Percentiles rank a stretch among this genome's conserved stretches.
phyloP scores from a whole-genome alignment of 2,329 filamentous ascomycete genomes.

The Trichophyton mentagrophytes region DNA sequence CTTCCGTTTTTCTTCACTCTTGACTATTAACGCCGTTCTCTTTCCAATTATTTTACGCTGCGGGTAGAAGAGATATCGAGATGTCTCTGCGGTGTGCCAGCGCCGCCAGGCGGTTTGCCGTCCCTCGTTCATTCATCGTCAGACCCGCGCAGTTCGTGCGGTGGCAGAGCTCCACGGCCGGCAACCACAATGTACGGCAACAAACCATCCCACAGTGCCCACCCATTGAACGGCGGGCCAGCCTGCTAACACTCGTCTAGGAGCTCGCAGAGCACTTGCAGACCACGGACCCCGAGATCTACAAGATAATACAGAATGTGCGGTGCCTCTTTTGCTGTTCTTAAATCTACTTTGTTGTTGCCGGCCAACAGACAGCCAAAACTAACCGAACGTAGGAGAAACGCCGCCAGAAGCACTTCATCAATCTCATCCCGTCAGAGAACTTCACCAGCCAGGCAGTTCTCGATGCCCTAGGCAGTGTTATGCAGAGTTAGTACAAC shows the following conservation, averaged over 20 bases:
- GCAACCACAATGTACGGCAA: constrained; percentile 30
- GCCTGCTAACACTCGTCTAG: constrained; percentile 34
- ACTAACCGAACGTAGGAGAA: constrained; percentile 56
- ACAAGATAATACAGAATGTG: constrained; percentile 83
- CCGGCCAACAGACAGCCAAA: background rate
- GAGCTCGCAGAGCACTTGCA: constrained; percentile 66
- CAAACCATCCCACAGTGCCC: too few relatives aligned
- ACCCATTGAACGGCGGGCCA: background rate
- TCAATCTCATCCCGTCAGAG: constrained; percentile 91
- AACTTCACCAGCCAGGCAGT: constrained; percentile 93
- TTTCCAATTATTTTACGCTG: background rate
- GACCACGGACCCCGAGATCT: constrained; percentile 75
- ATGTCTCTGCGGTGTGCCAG: constrained; percentile 1
- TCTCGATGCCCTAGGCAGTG: constrained; percentile 78
- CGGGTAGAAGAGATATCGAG: background rate
- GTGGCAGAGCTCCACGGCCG: constrained; percentile 26
- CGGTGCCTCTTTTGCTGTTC: background rate
- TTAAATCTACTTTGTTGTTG: background rate
- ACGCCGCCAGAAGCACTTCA: constrained; percentile 90
- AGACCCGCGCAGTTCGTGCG: constrained; percentile 16
- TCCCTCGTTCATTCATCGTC: background rate
- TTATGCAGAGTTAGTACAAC: constrained; percentile 68
- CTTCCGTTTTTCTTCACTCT: too few relatives aligned
- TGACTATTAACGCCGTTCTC: too few relatives aligned
- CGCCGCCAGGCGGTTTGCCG: background rate